Percentiles rank a stretch among this genome's conserved stretches.
These are phyloP conservation scores for Chlorella sorokiniana DNA, from an alignment of 139 green algal species.

Conservation along the genomic window DNA sequence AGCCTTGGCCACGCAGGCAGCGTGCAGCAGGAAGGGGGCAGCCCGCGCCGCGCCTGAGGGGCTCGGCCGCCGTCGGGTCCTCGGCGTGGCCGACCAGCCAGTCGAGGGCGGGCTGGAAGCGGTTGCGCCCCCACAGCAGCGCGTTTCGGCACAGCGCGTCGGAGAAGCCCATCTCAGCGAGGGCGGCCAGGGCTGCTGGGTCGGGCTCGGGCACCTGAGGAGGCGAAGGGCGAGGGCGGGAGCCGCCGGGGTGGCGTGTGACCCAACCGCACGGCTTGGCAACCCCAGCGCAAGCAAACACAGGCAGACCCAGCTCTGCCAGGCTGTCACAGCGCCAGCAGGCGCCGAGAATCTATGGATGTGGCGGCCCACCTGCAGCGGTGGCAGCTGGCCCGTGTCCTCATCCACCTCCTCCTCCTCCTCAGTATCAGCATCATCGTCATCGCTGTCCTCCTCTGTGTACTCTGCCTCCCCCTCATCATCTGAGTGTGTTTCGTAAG, in stretches of 20 bases:
- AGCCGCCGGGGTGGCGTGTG: background rate
- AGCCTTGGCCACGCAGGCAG: background rate
- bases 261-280: too few relatives aligned
- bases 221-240: background rate
- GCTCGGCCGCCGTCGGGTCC: conserved; percentile 19
- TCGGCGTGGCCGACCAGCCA: conserved; percentile 30
- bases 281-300: too few relatives aligned
- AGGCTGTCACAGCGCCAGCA: too few relatives aligned
- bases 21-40: background rate
- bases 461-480: conserved; percentile 10
- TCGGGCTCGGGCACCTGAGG: conserved; percentile 17
- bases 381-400: background rate
- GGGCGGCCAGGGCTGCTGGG: background rate
- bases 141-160: conserved; percentile 32
- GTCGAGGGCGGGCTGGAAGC: conserved; percentile 23
- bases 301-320: too few relatives aligned
- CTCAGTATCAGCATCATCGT: background rate
- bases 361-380: background rate
- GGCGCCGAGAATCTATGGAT: too few relatives aligned
- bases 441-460: conserved; percentile 3
- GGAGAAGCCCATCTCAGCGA: conserved; percentile 30
- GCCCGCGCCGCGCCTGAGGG: conserved; percentile 9
- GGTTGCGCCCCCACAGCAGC: conserved; percentile 31
- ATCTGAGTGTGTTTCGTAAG: background rate
- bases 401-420: background rate